Evolutionary conservation across 2,329 filamentous ascomycete species (phyloP).

Genomic region (Penicillium sp.): DNA sequence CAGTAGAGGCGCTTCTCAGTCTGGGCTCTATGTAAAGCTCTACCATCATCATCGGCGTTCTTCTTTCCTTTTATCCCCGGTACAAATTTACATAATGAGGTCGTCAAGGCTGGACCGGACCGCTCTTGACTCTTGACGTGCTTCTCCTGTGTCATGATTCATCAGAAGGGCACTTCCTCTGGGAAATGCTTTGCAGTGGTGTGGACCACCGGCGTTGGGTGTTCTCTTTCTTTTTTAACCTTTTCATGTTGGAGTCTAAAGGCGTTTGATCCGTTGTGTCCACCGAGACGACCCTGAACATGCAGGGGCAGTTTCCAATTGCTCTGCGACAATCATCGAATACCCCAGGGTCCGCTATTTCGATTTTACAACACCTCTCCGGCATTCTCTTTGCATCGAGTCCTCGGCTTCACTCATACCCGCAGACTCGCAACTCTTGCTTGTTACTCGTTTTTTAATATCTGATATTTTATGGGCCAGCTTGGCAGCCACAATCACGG

Average conservation of each 20-base stretch:
- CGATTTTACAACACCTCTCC: neutral
- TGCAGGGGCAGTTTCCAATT: neutral
- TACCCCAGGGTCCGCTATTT: neutral
- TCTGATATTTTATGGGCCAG: constrained; percentile 1
- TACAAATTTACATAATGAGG: constrained; percentile 17
- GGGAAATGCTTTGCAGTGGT: constrained; percentile 6
- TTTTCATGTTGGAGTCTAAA: neutral
- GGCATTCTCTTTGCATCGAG: constrained; percentile 12
- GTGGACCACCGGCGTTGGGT: constrained; percentile 4
- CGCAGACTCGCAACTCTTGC: constrained; percentile 5
- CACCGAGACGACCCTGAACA: neutral
- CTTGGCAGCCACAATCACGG: neutral
- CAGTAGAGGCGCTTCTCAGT: constrained; percentile 46
- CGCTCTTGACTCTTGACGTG: constrained; percentile 13
- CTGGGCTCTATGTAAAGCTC: constrained; percentile 45
- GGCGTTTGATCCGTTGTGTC: neutral
- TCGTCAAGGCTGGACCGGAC: constrained; percentile 27
- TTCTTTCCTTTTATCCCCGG: constrained; percentile 8
- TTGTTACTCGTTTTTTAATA: constrained; percentile 15
- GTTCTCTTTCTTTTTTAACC: neutral
- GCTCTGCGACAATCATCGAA: constrained; percentile 3
- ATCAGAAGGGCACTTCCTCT: constrained; percentile 4
- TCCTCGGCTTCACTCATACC: constrained; percentile 12
- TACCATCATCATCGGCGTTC: constrained; percentile 25
- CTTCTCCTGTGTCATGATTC: constrained; percentile 8